These are phyloP conservation scores for Candida sojae DNA, from an alignment of 1,139 yeast species.

Conservation along the genomic window DNA sequence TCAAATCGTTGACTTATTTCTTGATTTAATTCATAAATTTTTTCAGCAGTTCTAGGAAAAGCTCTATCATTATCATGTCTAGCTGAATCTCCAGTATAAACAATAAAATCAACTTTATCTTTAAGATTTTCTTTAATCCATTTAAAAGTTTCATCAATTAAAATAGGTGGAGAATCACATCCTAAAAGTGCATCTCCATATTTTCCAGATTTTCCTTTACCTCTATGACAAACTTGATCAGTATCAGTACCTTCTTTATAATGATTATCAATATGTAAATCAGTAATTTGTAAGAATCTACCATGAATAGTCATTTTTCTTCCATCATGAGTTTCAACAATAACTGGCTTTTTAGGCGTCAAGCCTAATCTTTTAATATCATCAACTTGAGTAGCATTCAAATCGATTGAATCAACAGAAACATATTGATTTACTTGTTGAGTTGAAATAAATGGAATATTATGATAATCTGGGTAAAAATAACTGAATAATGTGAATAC, in stretches of 20 bases:
- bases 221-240: constrained; percentile 60
- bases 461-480: background rate
- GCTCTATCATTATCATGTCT: constrained; percentile 82
- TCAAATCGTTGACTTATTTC: constrained; percentile 57
- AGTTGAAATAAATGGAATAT: background rate
- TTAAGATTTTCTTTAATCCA: constrained; percentile 66
- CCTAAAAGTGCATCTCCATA: constrained; percentile 78
- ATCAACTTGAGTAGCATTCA: constrained; percentile 10
- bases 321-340: constrained; percentile 22
- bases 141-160: constrained; percentile 62
- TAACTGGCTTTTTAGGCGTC: constrained; percentile 34
- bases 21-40: constrained; percentile 70
- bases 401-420: constrained; percentile 10
- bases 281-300: constrained; percentile 80
- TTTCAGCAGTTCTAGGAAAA: constrained; percentile 68
- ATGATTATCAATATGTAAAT: constrained; percentile 81
- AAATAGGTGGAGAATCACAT: constrained; percentile 65
- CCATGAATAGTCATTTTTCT: constrained; percentile 53
- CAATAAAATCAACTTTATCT: constrained; percentile 79
- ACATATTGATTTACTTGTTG: constrained; percentile 1
- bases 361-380: constrained; percentile 20
- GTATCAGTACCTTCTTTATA: constrained; percentile 56
- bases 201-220: constrained; percentile 55
- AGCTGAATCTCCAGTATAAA: constrained; percentile 91
- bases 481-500: background rate